Evolutionary conservation across 305 asterid genomes (phyloP), one percentile per base, ranked within the genome.

Genomic region (Petunia hybrid): DNA sequence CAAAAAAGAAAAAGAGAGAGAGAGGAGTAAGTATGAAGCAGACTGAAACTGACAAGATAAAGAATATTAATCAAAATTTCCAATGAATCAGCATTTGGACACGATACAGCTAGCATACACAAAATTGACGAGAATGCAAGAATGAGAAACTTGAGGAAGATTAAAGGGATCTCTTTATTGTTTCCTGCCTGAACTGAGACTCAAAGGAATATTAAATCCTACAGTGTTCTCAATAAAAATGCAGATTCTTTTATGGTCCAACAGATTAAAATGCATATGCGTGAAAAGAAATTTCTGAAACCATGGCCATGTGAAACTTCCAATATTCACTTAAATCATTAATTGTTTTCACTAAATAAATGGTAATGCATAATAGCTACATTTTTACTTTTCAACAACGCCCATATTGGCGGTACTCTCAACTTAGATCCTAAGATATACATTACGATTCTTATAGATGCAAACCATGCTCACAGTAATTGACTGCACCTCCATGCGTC

Each of bases 121-220:
- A 10, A 71, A 71, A 13, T 51, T 48, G 78, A 73, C 6, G 46
- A 71, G 77, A 73, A 35, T 36, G 36, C 51, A 73, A 73, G 36
- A 51, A 73, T 36, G 63, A 73, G 13, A 13, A 71, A 13, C 63
- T 45, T 9, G 7, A 36, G 13, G 61, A 35, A 51, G 36, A 73
- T 22, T 73, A 51, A 35, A 53, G 7, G 2, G 2, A 73, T 40
- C 78, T 73, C 4, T 10, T 12, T 70, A 22, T 38, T 9, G 4
- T 51, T 73, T 73, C 63, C 63, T 73, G 5, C 43, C 46, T 36
- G 8, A 35, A 45, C 36, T 12, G 35, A 35, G 46, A 73, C 31
- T 48, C 45, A 36, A 51, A 51, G 16, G 10, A 48, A n/a, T 36
- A 61, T 35, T 36, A 51, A 22, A 6, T 13, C 7, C 46, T 51